phyloP scores from a whole-genome alignment of 805 yeast species.

The Sugiyamaella smithiae region DNA sequence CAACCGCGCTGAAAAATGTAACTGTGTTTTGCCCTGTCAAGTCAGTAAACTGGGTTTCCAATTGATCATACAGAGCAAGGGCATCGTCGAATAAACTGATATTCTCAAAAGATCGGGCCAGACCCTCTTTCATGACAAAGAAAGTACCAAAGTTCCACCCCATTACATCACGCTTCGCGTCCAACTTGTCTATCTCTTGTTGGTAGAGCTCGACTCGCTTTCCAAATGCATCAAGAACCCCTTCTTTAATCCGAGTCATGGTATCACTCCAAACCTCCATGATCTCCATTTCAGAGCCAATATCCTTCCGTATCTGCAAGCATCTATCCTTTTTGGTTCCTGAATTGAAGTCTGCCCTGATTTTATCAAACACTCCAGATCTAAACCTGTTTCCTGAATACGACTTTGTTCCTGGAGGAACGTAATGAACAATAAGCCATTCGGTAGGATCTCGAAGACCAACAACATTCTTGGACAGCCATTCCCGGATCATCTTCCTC shows the following conservation, averaged over 20 bases:
- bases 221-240: slow-evolving; percentile 53
- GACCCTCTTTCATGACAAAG: slow-evolving; percentile 46
- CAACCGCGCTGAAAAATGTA: slow-evolving; percentile 31
- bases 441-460: slow-evolving; percentile 48
- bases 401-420: slow-evolving; percentile 39
- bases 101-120: slow-evolving; percentile 52
- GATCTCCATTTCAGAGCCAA: slow-evolving; percentile 18
- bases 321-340: slow-evolving; percentile 37
- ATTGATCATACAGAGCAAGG: slow-evolving; percentile 46
- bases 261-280: slow-evolving; percentile 51
- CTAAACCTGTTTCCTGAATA: slow-evolving; percentile 39
- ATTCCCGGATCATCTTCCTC: slow-evolving; percentile 76
- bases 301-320: slow-evolving; percentile 29
- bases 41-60: slow-evolving; percentile 37
- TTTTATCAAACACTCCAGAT: slow-evolving; percentile 51
- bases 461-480: slow-evolving; percentile 54
- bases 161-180: slow-evolving; percentile 33
- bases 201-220: slow-evolving; percentile 44
- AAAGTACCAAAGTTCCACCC: slow-evolving; percentile 48
- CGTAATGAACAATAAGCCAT: slow-evolving; percentile 59
- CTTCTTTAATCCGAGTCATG: slow-evolving; percentile 44
- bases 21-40: slow-evolving; percentile 28
- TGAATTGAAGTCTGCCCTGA: slow-evolving; percentile 49
- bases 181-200: slow-evolving; percentile 39
- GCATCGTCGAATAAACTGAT: slow-evolving; percentile 63